Percentiles rank a stretch among this genome's conserved stretches.
Evolutionary conservation across 306 rosid species (phyloP).

Genomic region (Quercus rubra): DNA sequence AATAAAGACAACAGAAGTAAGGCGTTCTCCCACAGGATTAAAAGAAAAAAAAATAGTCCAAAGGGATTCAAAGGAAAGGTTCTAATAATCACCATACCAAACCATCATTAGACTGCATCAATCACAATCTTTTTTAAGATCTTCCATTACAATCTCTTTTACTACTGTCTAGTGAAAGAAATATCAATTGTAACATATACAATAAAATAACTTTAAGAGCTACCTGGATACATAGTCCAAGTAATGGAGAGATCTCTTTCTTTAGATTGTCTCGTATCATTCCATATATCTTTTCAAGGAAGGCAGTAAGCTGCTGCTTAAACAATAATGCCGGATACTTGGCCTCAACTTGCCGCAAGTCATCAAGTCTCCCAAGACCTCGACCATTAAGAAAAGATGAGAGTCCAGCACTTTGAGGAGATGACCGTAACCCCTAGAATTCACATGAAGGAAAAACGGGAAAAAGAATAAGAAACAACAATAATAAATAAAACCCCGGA

Average conservation of each 20-base stretch:
- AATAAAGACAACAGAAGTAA: neutral
- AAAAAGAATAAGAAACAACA: conserved; percentile 16
- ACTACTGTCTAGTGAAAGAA: neutral
- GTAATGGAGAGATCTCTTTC: conserved; percentile 98
- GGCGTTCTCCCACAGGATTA: neutral
- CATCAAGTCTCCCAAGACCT: conserved; percentile 84
- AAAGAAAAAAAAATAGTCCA: neutral
- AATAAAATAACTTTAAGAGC: conserved; percentile 1
- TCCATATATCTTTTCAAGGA: conserved; percentile 98
- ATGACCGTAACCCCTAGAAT: conserved; percentile 80
- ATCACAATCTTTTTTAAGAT: neutral
- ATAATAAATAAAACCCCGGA: conserved; percentile 2
- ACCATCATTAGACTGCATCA: neutral
- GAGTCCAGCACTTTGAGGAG: conserved; percentile 94
- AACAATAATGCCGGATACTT: conserved; percentile 95
- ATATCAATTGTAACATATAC: neutral
- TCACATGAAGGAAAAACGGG: conserved; percentile 11
- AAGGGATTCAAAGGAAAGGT: neutral
- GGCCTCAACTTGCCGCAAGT: conserved; percentile 98
- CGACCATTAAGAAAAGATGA: conserved; percentile 91
- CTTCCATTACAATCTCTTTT: neutral
- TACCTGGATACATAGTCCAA: conserved; percentile 97
- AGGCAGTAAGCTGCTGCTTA: conserved; percentile 99
- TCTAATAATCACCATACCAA: neutral
- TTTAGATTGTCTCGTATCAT: conserved; percentile 94